Evolutionary conservation across 129 eudicot species (phyloP).

Genomic region (Flaveria sonorensis): DNA sequence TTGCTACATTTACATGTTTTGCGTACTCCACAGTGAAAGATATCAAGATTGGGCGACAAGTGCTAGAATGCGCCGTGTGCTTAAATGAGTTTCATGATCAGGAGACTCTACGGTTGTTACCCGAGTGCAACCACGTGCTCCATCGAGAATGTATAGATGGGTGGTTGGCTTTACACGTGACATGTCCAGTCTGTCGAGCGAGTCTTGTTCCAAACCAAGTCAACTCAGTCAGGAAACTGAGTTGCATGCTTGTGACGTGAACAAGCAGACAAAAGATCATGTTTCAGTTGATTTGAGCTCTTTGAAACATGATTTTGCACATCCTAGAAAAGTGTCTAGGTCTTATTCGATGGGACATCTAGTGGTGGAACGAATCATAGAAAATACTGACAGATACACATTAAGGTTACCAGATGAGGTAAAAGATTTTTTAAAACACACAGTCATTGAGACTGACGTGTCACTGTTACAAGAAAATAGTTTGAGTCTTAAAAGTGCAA

Average conservation of each 20-base stretch:
- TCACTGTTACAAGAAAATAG: conserved; percentile 11
- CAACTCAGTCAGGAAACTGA: neutral
- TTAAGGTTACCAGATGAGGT: conserved; percentile 46
- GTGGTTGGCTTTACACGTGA: conserved; percentile 50
- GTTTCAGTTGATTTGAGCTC: neutral
- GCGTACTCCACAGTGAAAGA: conserved; percentile 41
- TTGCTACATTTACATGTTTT: conserved; percentile 44
- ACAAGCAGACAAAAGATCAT: neutral
- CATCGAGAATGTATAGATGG: conserved; percentile 51
- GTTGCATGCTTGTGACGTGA: neutral
- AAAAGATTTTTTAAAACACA: neutral
- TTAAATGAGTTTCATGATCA: conserved; percentile 46
- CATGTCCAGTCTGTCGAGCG: conserved; percentile 63
- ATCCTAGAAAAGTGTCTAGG: conserved; percentile 16
- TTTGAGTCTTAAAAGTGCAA: conserved; percentile 38
- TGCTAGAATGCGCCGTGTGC: conserved; percentile 60
- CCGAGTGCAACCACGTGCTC: conserved; percentile 55
- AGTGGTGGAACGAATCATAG: neutral
- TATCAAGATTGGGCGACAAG: conserved; percentile 35
- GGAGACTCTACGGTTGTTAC: conserved; percentile 48
- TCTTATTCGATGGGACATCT: conserved; percentile 48
- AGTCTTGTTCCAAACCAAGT: conserved; percentile 35
- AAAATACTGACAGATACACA: conserved; percentile 41
- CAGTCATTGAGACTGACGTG: neutral
- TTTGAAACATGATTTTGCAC: conserved; percentile 8